Evolutionary conservation across 352 stramenopile genomes (phyloP).

Genomic region (Pythium myriotylum): DNA sequence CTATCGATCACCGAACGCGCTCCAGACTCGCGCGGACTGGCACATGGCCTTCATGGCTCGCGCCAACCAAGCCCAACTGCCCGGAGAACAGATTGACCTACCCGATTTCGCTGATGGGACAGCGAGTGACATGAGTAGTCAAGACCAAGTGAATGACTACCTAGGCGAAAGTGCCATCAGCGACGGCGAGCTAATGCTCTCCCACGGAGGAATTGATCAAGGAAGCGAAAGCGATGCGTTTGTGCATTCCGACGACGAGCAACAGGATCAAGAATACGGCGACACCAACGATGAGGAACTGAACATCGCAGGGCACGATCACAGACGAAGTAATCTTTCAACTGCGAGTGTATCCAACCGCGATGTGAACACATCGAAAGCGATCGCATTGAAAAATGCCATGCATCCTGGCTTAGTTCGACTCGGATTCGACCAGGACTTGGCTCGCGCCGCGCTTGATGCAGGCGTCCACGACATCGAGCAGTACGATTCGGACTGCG

Average conservation of each 20-base stretch:
- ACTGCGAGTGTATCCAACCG: constrained; percentile 40
- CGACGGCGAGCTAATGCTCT: constrained; percentile 18
- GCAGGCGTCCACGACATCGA: constrained; percentile 63
- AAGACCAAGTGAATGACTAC: constrained; percentile 11
- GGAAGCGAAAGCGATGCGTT: constrained; percentile 5
- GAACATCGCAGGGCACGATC: neutral
- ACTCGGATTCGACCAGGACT: constrained; percentile 50
- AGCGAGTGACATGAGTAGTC: constrained; percentile 24
- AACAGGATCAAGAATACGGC: constrained; percentile 7
- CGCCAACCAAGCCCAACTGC: constrained; percentile 2
- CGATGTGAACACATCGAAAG: constrained; percentile 68
- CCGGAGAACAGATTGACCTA: constrained; percentile 22
- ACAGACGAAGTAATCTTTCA: constrained; percentile 3
- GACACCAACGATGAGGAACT: neutral
- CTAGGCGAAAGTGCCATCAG: constrained; percentile 12
- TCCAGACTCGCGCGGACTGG: constrained; percentile 11
- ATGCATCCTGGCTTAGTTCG: constrained; percentile 51
- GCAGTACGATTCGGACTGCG: constrained; percentile 70
- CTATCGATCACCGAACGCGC: neutral
- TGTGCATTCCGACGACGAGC: constrained; percentile 15
- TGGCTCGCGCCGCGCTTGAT: constrained; percentile 53
- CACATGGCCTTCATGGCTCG: constrained; percentile 21
- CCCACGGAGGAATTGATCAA: neutral
- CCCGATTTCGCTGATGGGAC: constrained; percentile 22
- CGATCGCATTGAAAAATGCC: constrained; percentile 53